Evolutionary conservation across 2,329 filamentous ascomycete species (phyloP).

Genomic region (Colletotrichum cereale): DNA sequence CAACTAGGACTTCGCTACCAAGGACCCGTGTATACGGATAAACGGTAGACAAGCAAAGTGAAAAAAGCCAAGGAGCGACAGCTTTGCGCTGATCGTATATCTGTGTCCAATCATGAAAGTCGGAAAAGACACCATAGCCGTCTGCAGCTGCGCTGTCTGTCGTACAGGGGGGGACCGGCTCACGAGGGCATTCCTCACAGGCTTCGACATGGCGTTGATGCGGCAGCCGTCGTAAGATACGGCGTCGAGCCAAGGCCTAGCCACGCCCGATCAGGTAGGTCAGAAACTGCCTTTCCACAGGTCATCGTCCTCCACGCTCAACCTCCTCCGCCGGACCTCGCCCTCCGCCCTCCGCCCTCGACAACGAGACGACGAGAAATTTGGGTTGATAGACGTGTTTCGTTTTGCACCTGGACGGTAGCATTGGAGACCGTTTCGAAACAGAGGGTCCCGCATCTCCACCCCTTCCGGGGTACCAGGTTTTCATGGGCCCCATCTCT

Average conservation of each 20-base stretch:
- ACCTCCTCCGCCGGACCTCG: background rate
- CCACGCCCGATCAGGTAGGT: background rate
- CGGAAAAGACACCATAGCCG: background rate
- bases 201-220: background rate
- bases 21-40: background rate
- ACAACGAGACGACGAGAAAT: background rate
- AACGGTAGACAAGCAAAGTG: background rate
- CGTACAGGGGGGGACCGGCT: background rate
- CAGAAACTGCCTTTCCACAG: background rate
- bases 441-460: background rate
- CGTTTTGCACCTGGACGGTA: background rate
- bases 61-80: background rate
- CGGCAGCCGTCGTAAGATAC: background rate
- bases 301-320: background rate
- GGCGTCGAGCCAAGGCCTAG: background rate
- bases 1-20: background rate
- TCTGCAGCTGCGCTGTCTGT: background rate
- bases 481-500: background rate
- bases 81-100: background rate
- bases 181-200: background rate
- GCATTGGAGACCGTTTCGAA: background rate
- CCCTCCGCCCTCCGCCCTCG: background rate
- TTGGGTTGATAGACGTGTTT: background rate
- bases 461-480: background rate
- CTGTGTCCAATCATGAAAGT: background rate